A percentile compares a stretch with the other conserved stretches of the same genome.
These are phyloP conservation scores for Calocera cornea DNA, from an alignment of 768 basidiomycete species.

Conservation along the genomic window DNA sequence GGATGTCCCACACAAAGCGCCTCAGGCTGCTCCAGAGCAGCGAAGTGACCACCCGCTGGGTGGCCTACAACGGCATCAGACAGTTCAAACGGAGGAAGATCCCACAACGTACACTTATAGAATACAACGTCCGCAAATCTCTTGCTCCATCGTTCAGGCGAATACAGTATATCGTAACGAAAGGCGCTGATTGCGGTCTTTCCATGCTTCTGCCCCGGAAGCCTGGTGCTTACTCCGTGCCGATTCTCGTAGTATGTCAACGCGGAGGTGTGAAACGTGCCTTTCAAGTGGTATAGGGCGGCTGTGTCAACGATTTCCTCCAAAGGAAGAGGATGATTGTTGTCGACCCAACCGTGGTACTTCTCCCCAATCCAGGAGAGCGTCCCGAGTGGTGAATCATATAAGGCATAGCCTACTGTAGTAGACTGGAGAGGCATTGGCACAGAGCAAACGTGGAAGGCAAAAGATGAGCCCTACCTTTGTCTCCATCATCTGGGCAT, in stretches of 20 bases:
- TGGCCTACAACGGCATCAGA: background rate
- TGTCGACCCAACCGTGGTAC: constrained; percentile 9
- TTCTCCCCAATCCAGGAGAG: constrained; percentile 20
- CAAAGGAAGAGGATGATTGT: background rate
- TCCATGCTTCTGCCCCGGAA: background rate
- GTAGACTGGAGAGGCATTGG: constrained; percentile 13
- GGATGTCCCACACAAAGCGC: background rate
- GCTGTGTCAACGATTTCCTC: constrained; percentile 16
- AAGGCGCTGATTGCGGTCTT: background rate
- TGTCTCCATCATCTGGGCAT: background rate
- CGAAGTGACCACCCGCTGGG: background rate
- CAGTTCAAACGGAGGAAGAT: too few species aligned
- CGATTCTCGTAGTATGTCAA: constrained; percentile 16
- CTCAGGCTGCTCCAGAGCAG: background rate
- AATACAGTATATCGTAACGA: constrained; percentile 6
- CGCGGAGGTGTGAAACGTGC: constrained; percentile 16
- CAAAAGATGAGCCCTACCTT: background rate
- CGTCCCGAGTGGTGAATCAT: constrained; percentile 19
- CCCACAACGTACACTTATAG: background rate
- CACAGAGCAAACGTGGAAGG: background rate
- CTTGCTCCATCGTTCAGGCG: constrained; percentile 3
- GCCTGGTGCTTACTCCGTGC: background rate
- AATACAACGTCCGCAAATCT: background rate
- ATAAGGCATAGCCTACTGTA: constrained; percentile 19
- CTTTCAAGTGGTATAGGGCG: constrained; percentile 20